Conservation (phyloP, 2,329 filamentous ascomycete species). For the Botrytis deweyae region DNA sequence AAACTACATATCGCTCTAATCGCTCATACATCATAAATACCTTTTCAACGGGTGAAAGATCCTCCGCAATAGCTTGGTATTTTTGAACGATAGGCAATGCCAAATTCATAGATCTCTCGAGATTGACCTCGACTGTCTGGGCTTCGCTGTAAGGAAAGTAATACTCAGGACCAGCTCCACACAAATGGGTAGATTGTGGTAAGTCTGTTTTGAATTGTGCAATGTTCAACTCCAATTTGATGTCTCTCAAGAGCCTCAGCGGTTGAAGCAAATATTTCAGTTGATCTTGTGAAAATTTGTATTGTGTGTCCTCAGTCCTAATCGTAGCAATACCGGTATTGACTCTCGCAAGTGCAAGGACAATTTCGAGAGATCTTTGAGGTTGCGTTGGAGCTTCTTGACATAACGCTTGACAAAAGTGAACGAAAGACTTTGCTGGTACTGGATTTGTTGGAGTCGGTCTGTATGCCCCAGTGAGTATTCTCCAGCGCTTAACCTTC, state of each 20-base stretch:
- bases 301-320: not conserved
- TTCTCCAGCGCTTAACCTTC: conserved; percentile 18
- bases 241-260: conserved; percentile 5
- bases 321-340: not conserved
- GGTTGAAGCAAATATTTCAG: conserved; percentile 8
- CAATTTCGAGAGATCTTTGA: conserved; percentile 10
- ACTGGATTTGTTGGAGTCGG: not conserved
- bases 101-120: conserved; percentile 2
- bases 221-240: not conserved
- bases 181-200: not conserved
- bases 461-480: conserved; percentile 14
- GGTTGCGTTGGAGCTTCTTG: not conserved
- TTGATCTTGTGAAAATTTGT: conserved; percentile 2
- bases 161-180: not conserved
- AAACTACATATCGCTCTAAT: not conserved
- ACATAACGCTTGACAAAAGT: conserved; percentile 20
- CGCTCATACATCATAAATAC: conserved; percentile 12
- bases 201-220: not conserved
- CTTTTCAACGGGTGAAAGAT: conserved; percentile 10
- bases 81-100: not conserved
- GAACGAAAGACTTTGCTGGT: conserved; percentile 19
- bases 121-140: not conserved
- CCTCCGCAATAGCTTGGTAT: conserved; percentile 1
- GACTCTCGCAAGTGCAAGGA: conserved; percentile 4
- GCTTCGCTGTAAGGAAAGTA: conserved; percentile 13